Percentiles rank a stretch among this genome's conserved stretches.
phyloP scores from a whole-genome alignment of 495 filamentous ascomycete genomes.

The Jackrogersella minutella region DNA sequence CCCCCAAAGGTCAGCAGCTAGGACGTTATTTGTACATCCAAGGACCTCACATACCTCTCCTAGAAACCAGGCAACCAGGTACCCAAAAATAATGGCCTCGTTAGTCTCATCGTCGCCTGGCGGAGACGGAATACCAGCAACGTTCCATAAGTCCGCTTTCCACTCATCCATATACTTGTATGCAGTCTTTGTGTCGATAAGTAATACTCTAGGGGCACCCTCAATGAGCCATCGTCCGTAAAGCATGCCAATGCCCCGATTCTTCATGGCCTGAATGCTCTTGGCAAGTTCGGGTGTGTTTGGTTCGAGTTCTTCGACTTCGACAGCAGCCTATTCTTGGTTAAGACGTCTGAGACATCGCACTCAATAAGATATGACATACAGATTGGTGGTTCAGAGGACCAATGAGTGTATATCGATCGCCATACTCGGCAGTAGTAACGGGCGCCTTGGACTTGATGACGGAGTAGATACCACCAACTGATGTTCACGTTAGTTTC shows the following conservation, averaged over 20 bases:
- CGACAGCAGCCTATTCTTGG: slow-evolving; percentile 77
- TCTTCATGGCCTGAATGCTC: slow-evolving; percentile 88
- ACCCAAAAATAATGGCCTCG: slow-evolving; percentile 97
- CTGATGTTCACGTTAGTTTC: slow-evolving; percentile 53
- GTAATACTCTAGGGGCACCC: slow-evolving; percentile 88
- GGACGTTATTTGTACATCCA: not conserved
- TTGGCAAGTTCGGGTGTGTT: slow-evolving; percentile 78
- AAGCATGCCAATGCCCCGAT: slow-evolving; percentile 86
- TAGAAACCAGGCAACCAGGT: slow-evolving; percentile 96
- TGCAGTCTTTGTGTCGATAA: slow-evolving; percentile 94
- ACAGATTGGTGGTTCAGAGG: slow-evolving; percentile 91
- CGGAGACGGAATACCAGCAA: slow-evolving; percentile 89
- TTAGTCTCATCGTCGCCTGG: slow-evolving; percentile 94
- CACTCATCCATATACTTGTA: slow-evolving; percentile 94
- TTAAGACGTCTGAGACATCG: slow-evolving; percentile 14
- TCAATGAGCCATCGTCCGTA: slow-evolving; percentile 99
- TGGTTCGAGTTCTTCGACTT: slow-evolving; percentile 91
- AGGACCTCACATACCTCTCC: slow-evolving; percentile 81
- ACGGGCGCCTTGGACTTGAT: slow-evolving; percentile 98
- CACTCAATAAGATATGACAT: slow-evolving; percentile 45
- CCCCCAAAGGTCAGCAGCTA: slow-evolving; percentile 23
- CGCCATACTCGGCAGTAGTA: slow-evolving; percentile 97
- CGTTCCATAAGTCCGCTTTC: slow-evolving; percentile 95
- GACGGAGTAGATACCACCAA: slow-evolving; percentile 98
- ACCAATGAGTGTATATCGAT: slow-evolving; percentile 93